Conservation (phyloP, 73 alveolate genomes). For the Paramecium octaurelia region DNA sequence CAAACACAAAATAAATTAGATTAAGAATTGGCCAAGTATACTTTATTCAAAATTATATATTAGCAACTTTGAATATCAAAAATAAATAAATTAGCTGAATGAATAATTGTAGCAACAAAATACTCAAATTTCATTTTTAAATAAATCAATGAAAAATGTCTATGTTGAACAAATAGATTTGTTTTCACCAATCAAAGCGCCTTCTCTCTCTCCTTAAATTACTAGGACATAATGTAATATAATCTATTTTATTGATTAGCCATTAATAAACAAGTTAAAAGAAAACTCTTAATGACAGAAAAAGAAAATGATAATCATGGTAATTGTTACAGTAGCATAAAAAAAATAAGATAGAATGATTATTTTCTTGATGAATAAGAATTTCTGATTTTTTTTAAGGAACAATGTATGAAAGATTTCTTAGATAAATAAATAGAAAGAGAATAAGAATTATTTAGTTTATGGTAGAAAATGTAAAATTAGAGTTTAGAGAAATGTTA, state of each 20-base stretch:
- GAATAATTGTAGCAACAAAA: background rate
- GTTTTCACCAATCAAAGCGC: background rate
- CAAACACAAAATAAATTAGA: slow-evolving; percentile 35
- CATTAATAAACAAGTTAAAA: background rate
- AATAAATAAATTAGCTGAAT: background rate
- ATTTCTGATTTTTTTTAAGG: background rate
- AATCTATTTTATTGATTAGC: background rate
- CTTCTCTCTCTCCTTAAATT: slow-evolving; percentile 9
- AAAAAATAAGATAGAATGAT: background rate
- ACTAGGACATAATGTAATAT: background rate
- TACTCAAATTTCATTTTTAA: background rate
- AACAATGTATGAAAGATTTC: background rate
- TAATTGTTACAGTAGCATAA: background rate
- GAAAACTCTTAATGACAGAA: background rate
- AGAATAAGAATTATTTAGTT: background rate
- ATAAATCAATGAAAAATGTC: background rate
- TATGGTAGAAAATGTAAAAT: background rate
- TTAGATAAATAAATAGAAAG: background rate
- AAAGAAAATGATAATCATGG: background rate
- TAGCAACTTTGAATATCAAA: background rate
- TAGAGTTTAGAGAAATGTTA: background rate
- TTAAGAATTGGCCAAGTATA: slow-evolving; percentile 26
- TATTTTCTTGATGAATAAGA: background rate
- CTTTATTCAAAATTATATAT: background rate
- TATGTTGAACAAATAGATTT: background rate